These are phyloP conservation scores for Ilex asprella DNA, from an alignment of 257 asterid genomes.

Conservation along the genomic window DNA sequence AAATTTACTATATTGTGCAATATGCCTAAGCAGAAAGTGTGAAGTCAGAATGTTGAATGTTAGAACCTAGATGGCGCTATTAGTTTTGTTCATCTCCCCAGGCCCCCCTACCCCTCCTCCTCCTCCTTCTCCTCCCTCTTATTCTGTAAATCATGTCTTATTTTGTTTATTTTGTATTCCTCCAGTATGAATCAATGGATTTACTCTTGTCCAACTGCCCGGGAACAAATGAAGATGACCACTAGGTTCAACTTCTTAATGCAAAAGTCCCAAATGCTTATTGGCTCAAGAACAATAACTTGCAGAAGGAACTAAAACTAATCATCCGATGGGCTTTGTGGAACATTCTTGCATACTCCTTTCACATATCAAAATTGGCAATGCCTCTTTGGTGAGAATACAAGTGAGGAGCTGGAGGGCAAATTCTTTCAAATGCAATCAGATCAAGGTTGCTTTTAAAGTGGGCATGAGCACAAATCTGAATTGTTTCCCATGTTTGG, in stretches of 20 bases:
- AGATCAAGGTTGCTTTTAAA: too few relatives aligned
- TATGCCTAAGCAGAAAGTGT: neutral
- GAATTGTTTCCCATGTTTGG: too few relatives aligned
- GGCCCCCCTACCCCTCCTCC: neutral
- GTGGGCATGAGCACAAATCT: too few relatives aligned
- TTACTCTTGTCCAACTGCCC: slow-evolving; percentile 59
- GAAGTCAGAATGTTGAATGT: too few relatives aligned
- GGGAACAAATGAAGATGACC: slow-evolving; percentile 81
- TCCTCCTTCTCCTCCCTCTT: neutral
- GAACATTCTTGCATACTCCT: too few relatives aligned
- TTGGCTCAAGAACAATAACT: slow-evolving; percentile 1
- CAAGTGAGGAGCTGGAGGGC: too few relatives aligned
- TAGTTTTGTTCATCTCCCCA: neutral
- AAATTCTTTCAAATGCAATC: too few relatives aligned
- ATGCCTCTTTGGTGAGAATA: too few relatives aligned
- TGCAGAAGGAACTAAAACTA: too few relatives aligned
- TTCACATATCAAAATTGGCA: too few relatives aligned
- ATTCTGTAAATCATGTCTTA: neutral
- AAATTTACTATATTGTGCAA: too few relatives aligned
- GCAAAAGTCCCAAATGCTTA: neutral
- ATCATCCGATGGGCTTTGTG: too few relatives aligned
- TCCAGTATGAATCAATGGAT: slow-evolving; percentile 71
- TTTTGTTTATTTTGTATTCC: slow-evolving; percentile 9
- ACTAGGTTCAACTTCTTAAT: slow-evolving; percentile 25
- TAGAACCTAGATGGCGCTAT: neutral